Percentiles rank a stretch among this genome's conserved stretches.
Evolutionary conservation across 805 yeast species (phyloP).

Genomic region (Gaillardinia entomophila): DNA sequence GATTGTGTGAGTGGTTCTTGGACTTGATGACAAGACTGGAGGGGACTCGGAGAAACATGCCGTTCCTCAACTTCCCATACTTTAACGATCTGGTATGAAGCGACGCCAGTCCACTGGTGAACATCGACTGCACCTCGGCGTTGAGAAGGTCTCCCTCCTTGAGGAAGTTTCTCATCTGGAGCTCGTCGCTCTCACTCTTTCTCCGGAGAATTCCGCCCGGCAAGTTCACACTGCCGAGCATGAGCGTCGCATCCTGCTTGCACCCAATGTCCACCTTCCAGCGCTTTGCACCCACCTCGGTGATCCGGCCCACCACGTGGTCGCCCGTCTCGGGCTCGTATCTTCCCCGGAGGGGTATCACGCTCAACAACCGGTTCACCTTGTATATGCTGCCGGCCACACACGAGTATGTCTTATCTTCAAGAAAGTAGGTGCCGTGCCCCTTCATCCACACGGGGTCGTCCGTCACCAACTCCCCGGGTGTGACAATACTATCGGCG

Average conservation of each 20-base stretch:
- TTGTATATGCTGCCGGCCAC: conserved; percentile 88
- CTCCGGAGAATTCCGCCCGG: conserved; percentile 97
- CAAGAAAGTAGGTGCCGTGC: conserved; percentile 85
- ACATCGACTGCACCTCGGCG: conserved; percentile 91
- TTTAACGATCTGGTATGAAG: conserved; percentile 92
- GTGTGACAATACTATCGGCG: conserved; percentile 60
- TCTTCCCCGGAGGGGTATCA: conserved; percentile 78
- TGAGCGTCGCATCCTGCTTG: conserved; percentile 84
- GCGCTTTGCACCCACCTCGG: conserved; percentile 88
- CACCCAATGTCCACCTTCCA: conserved; percentile 98
- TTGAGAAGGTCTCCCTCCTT: conserved; percentile 95
- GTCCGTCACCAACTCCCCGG: conserved; percentile 94
- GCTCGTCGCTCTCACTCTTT: conserved; percentile 90
- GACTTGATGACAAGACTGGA: conserved; percentile 77
- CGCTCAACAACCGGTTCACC: conserved; percentile 83
- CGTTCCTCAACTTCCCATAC: conserved; percentile 93
- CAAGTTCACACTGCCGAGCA: conserved; percentile 91
- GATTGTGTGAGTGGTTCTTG: conserved; percentile 76
- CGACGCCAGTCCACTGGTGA: conserved; percentile 86
- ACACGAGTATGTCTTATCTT: conserved; percentile 74
- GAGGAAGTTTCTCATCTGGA: conserved; percentile 89
- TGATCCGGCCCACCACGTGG: conserved; percentile 87
- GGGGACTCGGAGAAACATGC: conserved; percentile 76
- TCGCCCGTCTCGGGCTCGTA: conserved; percentile 96
- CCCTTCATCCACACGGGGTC: conserved; percentile 99